A percentile compares a stretch with the other conserved stretches of the same genome.
Conservation (phyloP, 495 filamentous ascomycete species). For the Tirmania nivea region DNA sequence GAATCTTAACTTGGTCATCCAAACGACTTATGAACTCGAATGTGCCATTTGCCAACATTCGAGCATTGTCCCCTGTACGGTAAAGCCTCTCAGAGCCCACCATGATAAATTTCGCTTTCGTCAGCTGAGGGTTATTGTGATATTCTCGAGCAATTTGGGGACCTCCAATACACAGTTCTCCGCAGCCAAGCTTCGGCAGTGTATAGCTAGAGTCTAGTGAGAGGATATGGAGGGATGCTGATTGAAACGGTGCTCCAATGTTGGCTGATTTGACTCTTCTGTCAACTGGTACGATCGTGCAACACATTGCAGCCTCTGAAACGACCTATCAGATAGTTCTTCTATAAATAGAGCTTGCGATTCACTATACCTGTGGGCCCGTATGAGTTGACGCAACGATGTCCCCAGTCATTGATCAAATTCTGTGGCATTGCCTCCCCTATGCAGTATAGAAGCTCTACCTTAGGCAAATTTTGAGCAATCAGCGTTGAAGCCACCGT, state of each 20-base stretch:
- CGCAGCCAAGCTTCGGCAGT: constrained; percentile 15
- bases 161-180: constrained; percentile 26
- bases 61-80: constrained; percentile 32
- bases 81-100: constrained; percentile 22
- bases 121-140: constrained; percentile 22
- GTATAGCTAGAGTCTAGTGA: constrained; percentile 3
- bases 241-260: constrained; percentile 18
- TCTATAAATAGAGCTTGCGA: background rate
- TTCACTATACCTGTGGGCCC: constrained; percentile 25
- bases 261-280: constrained; percentile 11
- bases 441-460: constrained; percentile 23
- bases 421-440: constrained; percentile 34
- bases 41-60: constrained; percentile 24
- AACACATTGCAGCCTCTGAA: constrained; percentile 19
- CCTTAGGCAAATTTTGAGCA: constrained; percentile 14
- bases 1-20: constrained; percentile 31
- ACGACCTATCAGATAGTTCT: constrained; percentile 1
- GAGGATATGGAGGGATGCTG: constrained; percentile 12
- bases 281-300: constrained; percentile 13
- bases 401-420: constrained; percentile 34
- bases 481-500: constrained; percentile 21
- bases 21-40: constrained; percentile 28
- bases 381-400: constrained; percentile 34
- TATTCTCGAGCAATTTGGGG: constrained; percentile 23
- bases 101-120: constrained; percentile 19